Percentiles rank a stretch among this genome's conserved stretches.
Evolutionary conservation across 768 basidiomycete genomes (phyloP).

Genomic region (Tricholoma terreum): DNA sequence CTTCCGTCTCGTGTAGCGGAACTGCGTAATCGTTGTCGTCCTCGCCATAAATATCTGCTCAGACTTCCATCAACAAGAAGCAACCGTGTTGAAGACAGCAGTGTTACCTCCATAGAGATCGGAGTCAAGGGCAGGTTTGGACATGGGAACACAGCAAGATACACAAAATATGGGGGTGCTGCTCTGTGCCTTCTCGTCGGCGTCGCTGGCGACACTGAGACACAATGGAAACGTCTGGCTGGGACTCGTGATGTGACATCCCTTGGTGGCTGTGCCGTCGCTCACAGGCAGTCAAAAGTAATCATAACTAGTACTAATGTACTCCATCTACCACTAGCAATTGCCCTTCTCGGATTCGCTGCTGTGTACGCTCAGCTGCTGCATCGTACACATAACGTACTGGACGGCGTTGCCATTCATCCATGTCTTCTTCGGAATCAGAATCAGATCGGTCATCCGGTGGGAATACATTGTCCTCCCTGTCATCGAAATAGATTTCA

Average conservation of each 20-base stretch:
- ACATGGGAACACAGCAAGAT: not conserved
- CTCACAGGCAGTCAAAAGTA: no score
- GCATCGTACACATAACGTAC: constrained; percentile 89
- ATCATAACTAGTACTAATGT: no score
- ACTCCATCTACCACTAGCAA: constrained; percentile 42
- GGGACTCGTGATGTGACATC: not conserved
- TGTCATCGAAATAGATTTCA: constrained; percentile 48
- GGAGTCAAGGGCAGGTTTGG: constrained; percentile 25
- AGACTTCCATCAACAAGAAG: not conserved
- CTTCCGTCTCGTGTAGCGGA: constrained; percentile 18
- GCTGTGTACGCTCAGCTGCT: constrained; percentile 73
- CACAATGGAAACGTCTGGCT: no score
- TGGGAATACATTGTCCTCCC: constrained; percentile 30
- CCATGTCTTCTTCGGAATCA: constrained; percentile 38
- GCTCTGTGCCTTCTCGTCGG: no score
- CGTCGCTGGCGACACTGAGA: no score
- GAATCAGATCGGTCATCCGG: constrained; percentile 39
- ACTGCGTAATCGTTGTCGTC: constrained; percentile 44
- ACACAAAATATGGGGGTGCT: not conserved
- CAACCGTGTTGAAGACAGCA: not conserved
- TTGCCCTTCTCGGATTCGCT: constrained; percentile 49
- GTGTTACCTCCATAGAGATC: constrained; percentile 36
- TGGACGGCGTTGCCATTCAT: constrained; percentile 39
- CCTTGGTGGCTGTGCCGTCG: not conserved
- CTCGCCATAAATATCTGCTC: constrained; percentile 52